Evolutionary conservation across 176 grass and related monocot species (phyloP).

Genomic region (Avena sativa): DNA sequence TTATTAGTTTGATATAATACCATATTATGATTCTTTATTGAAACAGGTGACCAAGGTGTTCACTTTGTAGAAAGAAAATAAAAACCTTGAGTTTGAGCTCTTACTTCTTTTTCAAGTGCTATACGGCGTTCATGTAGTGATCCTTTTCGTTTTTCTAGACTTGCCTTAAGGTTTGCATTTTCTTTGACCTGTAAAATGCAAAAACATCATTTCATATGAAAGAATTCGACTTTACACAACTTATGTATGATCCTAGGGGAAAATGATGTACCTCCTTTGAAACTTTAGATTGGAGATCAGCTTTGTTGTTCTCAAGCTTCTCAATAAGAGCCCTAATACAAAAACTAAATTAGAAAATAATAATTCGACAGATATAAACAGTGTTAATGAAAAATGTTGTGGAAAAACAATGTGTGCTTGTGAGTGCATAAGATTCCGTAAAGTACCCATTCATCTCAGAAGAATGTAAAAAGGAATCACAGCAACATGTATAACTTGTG

Average conservation of each 20-base stretch:
- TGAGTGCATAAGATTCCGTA: not conserved
- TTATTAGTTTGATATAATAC: not conserved
- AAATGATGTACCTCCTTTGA: conserved; percentile 68
- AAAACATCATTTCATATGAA: conserved; percentile 37
- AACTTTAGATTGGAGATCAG: conserved; percentile 85
- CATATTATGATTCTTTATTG: not conserved
- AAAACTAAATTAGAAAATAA: conserved; percentile 37
- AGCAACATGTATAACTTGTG: conserved; percentile 13
- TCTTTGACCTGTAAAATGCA: conserved; percentile 72
- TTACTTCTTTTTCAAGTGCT: conserved; percentile 94
- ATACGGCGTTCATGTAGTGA: conserved; percentile 64
- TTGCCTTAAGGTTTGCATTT: conserved; percentile 73
- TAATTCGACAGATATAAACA: conserved; percentile 23
- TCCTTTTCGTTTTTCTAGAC: conserved; percentile 72
- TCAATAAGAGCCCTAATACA: conserved; percentile 64
- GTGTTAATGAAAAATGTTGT: conserved; percentile 29
- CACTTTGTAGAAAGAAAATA: conserved; percentile 43
- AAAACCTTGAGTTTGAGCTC: conserved; percentile 39
- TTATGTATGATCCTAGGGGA: conserved; percentile 34
- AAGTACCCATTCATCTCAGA: not conserved
- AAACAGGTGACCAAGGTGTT: not conserved
- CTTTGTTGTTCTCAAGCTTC: conserved; percentile 76
- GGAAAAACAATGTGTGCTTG: conserved; percentile 13
- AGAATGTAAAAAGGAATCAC: not conserved
- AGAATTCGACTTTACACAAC: conserved; percentile 30